Evolutionary conservation across 2,329 filamentous ascomycete genomes (phyloP), one percentile per base, ranked within the genome.

Genomic region (Fusarium pseudograminearum): DNA sequence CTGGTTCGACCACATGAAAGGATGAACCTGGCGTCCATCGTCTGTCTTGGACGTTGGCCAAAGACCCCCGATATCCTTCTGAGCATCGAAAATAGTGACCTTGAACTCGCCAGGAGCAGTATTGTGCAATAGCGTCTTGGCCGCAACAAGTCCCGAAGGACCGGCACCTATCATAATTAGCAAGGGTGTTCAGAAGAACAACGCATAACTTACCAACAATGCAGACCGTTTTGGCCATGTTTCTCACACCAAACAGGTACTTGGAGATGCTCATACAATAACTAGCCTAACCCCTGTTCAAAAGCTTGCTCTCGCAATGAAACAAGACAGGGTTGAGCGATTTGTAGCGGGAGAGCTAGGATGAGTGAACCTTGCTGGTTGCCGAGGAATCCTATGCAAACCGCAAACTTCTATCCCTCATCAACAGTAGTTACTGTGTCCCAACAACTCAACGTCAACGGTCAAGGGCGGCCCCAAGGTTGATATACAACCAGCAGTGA

Each of bases 1-100:
- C 73, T 94, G 88, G 76, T 97, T 97, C 6, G 87, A 87, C 18
- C 87, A 83, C 84, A 92, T 91, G 54, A 91, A 84, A 11, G 90
- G 91, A 66, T 91, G 88, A 18, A 91, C 80, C 40, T 87, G 80
- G 4, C 87, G 84, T 2, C 71, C 79, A n/a, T 66, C 70, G 56
- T 89, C 88, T 3, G 80, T 70, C 55, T 82, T 83, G 15, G 79
- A 78, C 3, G 82, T 80, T 5, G 91, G 90, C 93, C 93, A 97
- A n/a, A 96, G 86, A 0, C 93, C 93, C 14, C 93, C 93, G 18
- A 95, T 84, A 40, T 87, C 84, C 34, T 83, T 75, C 47, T 89
- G 85, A 18, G 85, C 81, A 50, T 97, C 93, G 73, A 91, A 92
- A 26, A 97, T 78, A 5, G 87, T 91, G 48, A 95, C 90, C 7